Percentiles rank a stretch among this genome's conserved stretches.
These are phyloP conservation scores for Ogataea sp. DNA, from an alignment of 805 yeast genomes.

Conservation along the genomic window DNA sequence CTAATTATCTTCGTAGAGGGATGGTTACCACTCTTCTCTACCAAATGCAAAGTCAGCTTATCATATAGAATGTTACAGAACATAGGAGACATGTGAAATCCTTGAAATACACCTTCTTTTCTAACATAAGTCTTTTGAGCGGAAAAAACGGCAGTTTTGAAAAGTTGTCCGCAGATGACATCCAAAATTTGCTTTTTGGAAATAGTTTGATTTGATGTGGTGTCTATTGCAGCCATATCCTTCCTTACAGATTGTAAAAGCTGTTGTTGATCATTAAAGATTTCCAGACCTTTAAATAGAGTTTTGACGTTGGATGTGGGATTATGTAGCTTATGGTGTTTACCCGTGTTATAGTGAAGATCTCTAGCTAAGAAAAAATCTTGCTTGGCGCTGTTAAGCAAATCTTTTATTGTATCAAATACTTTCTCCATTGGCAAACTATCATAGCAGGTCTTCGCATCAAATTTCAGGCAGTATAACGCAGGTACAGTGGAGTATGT, in stretches of 20 bases:
- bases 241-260: conserved; percentile 4
- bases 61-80: conserved; percentile 72
- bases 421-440: conserved; percentile 42
- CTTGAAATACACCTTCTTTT: conserved; percentile 74
- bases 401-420: conserved; percentile 6
- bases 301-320: neutral
- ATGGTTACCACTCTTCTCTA: conserved; percentile 10
- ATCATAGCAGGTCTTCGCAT: conserved; percentile 72
- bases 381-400: conserved; percentile 6
- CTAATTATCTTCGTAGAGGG: conserved; percentile 39
- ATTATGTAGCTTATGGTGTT: too few relatives aligned
- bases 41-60: conserved; percentile 30
- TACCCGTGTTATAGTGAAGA: too few relatives aligned
- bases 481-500: conserved; percentile 21
- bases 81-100: conserved; percentile 66
- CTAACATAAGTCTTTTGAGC: conserved; percentile 34
- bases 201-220: conserved; percentile 27
- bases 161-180: conserved; percentile 44
- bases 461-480: conserved; percentile 59
- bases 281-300: conserved; percentile 1
- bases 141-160: conserved; percentile 36
- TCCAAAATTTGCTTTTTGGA: conserved; percentile 35
- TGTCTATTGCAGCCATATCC: conserved; percentile 13
- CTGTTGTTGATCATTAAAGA: conserved; percentile 9
- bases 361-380: too few relatives aligned